A percentile compares a stretch with the other conserved stretches of the same genome.
phyloP scores from a whole-genome alignment of 495 filamentous ascomycete species.

The Aspergillus olivimuriae region DNA sequence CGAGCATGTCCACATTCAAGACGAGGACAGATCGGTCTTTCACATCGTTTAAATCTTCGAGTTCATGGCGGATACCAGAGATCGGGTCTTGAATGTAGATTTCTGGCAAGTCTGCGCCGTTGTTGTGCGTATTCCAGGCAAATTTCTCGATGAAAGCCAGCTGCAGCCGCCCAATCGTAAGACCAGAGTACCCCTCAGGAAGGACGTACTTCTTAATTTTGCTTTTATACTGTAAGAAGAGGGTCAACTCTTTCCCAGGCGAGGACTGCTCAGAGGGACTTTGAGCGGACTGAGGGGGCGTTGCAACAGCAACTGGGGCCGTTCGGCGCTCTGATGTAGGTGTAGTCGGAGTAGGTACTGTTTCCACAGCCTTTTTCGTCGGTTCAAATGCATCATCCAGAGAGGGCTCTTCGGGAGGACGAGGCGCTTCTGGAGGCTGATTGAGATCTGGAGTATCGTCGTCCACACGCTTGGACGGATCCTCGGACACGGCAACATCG shows the following conservation, averaged over 20 bases:
- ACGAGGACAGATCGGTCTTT: constrained; percentile 93
- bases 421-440: constrained; percentile 25
- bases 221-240: constrained; percentile 96
- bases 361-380: constrained; percentile 42
- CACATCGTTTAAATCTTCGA: constrained; percentile 91
- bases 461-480: constrained; percentile 47
- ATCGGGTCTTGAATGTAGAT: constrained; percentile 97
- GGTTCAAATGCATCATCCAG: constrained; percentile 39
- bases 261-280: constrained; percentile 67
- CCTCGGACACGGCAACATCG: constrained; percentile 44
- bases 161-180: constrained; percentile 82
- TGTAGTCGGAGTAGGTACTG: constrained; percentile 28
- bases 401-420: constrained; percentile 25
- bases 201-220: constrained; percentile 96
- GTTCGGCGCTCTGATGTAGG: constrained; percentile 24
- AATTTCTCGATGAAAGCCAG: constrained; percentile 99
- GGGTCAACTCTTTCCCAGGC: constrained; percentile 78
- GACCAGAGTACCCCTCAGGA: constrained; percentile 69
- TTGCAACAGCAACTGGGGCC: constrained; percentile 21
- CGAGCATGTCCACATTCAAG: constrained; percentile 87
- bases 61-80: constrained; percentile 88
- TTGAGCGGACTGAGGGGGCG: constrained; percentile 39
- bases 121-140: constrained; percentile 93
- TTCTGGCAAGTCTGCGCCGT: constrained; percentile 88
- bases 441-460: constrained; percentile 18